These are phyloP conservation scores for Hericium erinaceus DNA, from an alignment of 768 basidiomycete genomes.

Conservation along the genomic window DNA sequence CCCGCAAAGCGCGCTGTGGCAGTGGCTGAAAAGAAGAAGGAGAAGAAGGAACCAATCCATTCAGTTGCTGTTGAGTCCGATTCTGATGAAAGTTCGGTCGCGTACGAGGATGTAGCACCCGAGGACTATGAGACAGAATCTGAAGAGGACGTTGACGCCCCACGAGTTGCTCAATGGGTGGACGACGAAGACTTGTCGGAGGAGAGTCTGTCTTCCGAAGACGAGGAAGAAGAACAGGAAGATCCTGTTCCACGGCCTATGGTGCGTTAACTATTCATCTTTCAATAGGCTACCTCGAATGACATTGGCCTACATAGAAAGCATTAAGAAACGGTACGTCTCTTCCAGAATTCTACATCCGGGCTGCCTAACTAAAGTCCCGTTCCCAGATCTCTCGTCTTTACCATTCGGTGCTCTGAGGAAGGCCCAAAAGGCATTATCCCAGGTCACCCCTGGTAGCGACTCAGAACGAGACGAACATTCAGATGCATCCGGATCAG, in stretches of 20 bases:
- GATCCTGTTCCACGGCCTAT: background rate
- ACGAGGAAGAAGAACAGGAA: background rate
- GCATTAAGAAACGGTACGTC: background rate
- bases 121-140: background rate
- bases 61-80: too few relatives aligned
- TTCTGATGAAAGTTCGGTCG: too few relatives aligned
- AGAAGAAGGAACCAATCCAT: too few relatives aligned
- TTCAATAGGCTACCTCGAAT: background rate
- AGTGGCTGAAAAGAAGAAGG: too few relatives aligned
- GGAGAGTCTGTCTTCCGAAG: background rate
- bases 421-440: constrained; percentile 9
- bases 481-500: background rate
- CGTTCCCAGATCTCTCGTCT: constrained; percentile 1
- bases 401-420: constrained; percentile 12
- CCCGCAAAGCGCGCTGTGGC: too few relatives aligned
- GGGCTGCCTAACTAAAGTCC: background rate
- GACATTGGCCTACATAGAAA: background rate
- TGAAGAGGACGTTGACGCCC: background rate
- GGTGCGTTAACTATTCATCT: background rate
- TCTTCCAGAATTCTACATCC: background rate
- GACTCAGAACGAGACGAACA: constrained; percentile 6
- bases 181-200: background rate
- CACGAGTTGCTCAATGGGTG: background rate
- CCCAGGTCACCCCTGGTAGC: background rate
- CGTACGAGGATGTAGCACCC: constrained; percentile 16